A percentile compares a stretch with the other conserved stretches of the same genome.
Evolutionary conservation across 2,329 filamentous ascomycete genomes (phyloP).

Genomic region (Verticillium longisporum): DNA sequence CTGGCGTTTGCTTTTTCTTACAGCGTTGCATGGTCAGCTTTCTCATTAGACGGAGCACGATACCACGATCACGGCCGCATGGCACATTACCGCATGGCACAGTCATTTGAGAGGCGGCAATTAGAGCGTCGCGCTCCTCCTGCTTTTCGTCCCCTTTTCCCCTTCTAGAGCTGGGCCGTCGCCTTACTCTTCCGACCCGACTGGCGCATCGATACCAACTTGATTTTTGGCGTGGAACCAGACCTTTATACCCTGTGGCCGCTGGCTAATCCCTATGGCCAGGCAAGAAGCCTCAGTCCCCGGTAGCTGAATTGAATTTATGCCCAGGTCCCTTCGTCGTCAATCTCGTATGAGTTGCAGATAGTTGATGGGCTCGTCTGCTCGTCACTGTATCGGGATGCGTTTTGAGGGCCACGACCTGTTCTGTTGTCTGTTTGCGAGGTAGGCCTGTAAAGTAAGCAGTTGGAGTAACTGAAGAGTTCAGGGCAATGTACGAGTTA

Average conservation of each 20-base stretch:
- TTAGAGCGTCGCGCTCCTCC: not conserved
- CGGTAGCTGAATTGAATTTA: too few species aligned
- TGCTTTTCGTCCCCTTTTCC: not conserved
- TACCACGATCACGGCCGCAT: not conserved
- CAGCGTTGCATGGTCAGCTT: not conserved
- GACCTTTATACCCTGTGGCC: not conserved
- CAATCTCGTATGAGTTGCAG: too few species aligned
- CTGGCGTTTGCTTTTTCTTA: not conserved
- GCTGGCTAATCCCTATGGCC: not conserved
- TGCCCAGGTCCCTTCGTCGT: too few species aligned
- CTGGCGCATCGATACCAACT: not conserved
- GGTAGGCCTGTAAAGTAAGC: too few species aligned
- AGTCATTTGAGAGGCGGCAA: not conserved
- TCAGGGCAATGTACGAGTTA: too few species aligned
- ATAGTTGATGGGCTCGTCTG: too few species aligned
- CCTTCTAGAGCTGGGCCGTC: not conserved
- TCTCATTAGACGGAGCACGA: not conserved
- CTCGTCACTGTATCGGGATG: too few species aligned
- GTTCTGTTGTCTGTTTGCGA: too few species aligned
- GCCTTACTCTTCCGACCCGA: not conserved
- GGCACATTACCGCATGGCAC: not conserved
- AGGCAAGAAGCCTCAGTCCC: too few species aligned
- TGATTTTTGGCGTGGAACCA: not conserved
- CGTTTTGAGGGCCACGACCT: too few species aligned
- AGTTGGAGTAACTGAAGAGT: too few species aligned